Percentiles rank a stretch among this genome's conserved stretches.
These are phyloP conservation scores for Neofusicoccum sp. DNA, from an alignment of 2,329 filamentous ascomycete species.

Conservation along the genomic window DNA sequence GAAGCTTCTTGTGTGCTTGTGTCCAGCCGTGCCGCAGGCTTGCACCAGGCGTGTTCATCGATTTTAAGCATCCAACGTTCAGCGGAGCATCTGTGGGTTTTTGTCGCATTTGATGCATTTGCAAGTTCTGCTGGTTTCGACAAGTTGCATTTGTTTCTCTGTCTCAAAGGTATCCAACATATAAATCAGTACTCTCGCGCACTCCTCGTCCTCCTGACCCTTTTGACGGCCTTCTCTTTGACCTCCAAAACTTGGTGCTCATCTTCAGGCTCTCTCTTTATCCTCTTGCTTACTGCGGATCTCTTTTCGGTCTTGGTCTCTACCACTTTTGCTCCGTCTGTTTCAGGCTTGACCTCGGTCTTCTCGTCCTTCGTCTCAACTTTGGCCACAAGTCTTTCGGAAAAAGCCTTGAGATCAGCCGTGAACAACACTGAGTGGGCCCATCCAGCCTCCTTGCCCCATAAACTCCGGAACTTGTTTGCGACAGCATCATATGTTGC, in stretches of 20 bases:
- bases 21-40: too few relatives aligned
- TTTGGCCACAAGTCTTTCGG: slow-evolving; percentile 59
- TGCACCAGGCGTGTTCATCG: too few relatives aligned
- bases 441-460: slow-evolving; percentile 95
- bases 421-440: slow-evolving; percentile 96
- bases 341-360: slow-evolving; percentile 7
- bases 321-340: slow-evolving; percentile 19
- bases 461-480: slow-evolving; percentile 82
- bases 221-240: slow-evolving; percentile 34
- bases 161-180: background rate
- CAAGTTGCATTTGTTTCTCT: too few relatives aligned
- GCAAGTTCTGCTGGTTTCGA: too few relatives aligned
- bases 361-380: slow-evolving; percentile 50
- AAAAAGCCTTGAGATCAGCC: slow-evolving; percentile 83
- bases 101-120: too few relatives aligned
- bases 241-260: slow-evolving; percentile 40
- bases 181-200: slow-evolving; percentile 6
- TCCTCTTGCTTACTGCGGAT: slow-evolving; percentile 33
- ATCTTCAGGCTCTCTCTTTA: slow-evolving; percentile 42
- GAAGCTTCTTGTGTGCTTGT: too few relatives aligned
- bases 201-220: slow-evolving; percentile 34
- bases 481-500: slow-evolving; percentile 85
- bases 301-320: slow-evolving; percentile 17
- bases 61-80: too few relatives aligned
- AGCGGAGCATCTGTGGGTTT: too few relatives aligned